These are phyloP conservation scores for Aspergillus sp. DNA, from an alignment of 2,329 filamentous ascomycete species.

Conservation along the genomic window DNA sequence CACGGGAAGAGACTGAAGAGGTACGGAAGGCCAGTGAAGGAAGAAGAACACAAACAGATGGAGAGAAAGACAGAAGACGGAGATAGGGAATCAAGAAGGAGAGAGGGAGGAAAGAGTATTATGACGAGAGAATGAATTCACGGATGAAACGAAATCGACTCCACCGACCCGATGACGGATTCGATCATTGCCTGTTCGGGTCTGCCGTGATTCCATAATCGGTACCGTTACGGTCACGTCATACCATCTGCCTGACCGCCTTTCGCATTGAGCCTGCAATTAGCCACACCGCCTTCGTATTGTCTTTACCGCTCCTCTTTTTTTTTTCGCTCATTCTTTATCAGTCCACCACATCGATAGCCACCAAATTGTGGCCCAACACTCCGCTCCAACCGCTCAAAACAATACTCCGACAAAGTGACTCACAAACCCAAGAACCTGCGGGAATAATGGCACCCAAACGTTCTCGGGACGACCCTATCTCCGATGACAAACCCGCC, in stretches of 20 bases:
- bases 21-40: not conserved
- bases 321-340: not conserved
- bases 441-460: slow-evolving; percentile 49
- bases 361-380: slow-evolving; percentile 4
- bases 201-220: not conserved
- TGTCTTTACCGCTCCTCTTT: not conserved
- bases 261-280: too few species aligned
- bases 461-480: slow-evolving; percentile 49
- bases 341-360: not conserved
- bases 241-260: not conserved
- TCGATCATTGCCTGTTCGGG: not conserved
- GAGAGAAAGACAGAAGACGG: not conserved
- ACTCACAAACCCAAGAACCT: slow-evolving; percentile 8
- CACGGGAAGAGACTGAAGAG: not conserved
- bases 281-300: not conserved
- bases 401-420: slow-evolving; percentile 4
- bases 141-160: not conserved
- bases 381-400: slow-evolving; percentile 4
- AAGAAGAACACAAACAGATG: not conserved
- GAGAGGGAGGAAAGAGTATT: not conserved
- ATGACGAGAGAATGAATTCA: slow-evolving; percentile 1
- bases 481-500: slow-evolving; percentile 47
- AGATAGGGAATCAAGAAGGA: not conserved
- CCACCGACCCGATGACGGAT: not conserved
- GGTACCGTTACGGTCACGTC: not conserved